Base-by-base conservation (phyloP, 345 rosid species). In the Moringa oleifera region DNA sequence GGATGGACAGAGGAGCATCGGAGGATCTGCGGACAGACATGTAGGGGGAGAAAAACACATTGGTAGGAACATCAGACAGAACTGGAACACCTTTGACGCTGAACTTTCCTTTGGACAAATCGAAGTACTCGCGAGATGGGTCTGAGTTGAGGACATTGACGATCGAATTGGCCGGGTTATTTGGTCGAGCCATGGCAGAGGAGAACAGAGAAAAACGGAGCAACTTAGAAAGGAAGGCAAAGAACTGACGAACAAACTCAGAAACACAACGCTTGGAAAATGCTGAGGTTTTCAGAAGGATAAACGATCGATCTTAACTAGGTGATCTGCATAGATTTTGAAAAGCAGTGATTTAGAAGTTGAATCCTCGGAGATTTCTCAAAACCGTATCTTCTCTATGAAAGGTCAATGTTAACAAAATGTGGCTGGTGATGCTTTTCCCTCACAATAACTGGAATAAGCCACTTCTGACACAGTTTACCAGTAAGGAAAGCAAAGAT, bases 31-130 rank as follows among this genome's bases (percentile, higher is more conserved):
- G 67, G 57, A 64, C 17, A 15, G 84, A 61, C 12, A 71, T 45
- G 55, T 84, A 88, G 6, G 88, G 84, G 15, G 78, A 58, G 66
- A 91, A 80, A 31, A 70, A 58, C 54, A 85, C 74, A 57, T 88
- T 88, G 58, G 63, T 56, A 53, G 96, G 96, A 69, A 91, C 87
- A 20, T 91, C 87, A 0, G 73, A 73, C 20, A 91, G 88, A 45
- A 86, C 49, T 5, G 85, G 73, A 49, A 77, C 53, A 13, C 85
- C 85, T 55, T 79, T 75, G 63, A 77, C 84, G 57, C 68, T 64
- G 0, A 91, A 68, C 18, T 63, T 72, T 4, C 85, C 83, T n/a
- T 71, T 36, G 0, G 84, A 77, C 47, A 91, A 59, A 61, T 57
- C 63, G 22, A 86, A 76, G 62, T 28, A 59, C 36, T 75, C 76